Base-by-base conservation (phyloP, 495 filamentous ascomycete genomes). In the Copromyces sp. region DNA sequence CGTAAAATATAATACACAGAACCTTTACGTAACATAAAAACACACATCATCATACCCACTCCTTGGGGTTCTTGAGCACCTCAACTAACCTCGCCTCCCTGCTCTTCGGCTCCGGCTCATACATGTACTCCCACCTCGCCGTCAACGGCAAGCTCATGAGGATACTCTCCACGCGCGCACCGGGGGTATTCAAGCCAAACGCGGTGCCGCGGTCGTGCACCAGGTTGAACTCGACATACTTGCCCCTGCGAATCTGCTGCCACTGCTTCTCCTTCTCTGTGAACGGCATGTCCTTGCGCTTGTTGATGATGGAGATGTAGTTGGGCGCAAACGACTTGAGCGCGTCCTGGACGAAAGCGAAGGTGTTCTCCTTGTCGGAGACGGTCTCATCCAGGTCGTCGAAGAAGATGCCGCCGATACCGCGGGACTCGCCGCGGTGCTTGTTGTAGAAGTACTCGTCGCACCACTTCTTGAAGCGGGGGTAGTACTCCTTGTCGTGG, bases 221-320 rank as follows among this genome's bases (percentile, higher is more conserved):
- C 20, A 99, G 87, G 82, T 99, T 99, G 82, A 99, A 99, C 81
- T 99, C 95, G 37, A 99, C 96, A 81, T 99, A 99, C 75, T 91
- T 85, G 41, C 96, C 95, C 69, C 95, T 86, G 39, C 95, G 87
- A 73, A 99, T 85, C 84, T 98, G 95, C 81, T 99, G 95, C 95
- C 95, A 99, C 72, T 92, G 87, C 84, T 97, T 98, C 83, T 98
- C 92, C 71, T 88, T 83, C 14, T 89, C 89, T 0, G 92, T 93
- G 75, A 89, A 99, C 0, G 92, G 88, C 93, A 97, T 93, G 73
- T 98, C 92, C 84, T 97, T 99, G 70, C 95, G 84, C 76, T 85
- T 89, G 76, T 91, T 84, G 39, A 99, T 86, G 77, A 99, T 97
- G 3, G 95, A 94, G 12, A 97, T 74, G 80, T 99, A 99, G 6